These are phyloP conservation scores for Ajuga chamaepitys DNA, from an alignment of 257 asterid species.

Conservation along the genomic window DNA sequence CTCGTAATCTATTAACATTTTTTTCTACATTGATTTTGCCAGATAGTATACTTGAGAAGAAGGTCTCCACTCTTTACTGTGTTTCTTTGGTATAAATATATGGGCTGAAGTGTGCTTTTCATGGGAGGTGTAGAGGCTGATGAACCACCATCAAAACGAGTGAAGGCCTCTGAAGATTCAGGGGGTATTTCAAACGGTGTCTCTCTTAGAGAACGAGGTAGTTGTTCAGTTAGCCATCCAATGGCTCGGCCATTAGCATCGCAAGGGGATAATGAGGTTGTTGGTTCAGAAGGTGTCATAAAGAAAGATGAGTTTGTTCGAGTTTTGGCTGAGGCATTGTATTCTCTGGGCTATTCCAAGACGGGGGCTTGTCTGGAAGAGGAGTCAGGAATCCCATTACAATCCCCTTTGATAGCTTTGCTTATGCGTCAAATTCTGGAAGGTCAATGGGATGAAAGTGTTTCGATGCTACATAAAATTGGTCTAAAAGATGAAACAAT, in stretches of 20 bases:
- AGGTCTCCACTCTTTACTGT: conserved; percentile 15
- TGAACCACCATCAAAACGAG: conserved; percentile 81
- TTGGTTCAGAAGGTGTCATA: conserved; percentile 64
- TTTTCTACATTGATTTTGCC: conserved; percentile 8
- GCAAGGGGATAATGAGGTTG: conserved; percentile 56
- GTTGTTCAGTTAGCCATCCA: conserved; percentile 40
- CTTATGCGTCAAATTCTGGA: conserved; percentile 67
- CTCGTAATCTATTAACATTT: background rate
- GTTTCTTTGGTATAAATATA: conserved; percentile 30
- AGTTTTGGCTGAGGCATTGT: conserved; percentile 67
- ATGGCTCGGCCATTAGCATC: conserved; percentile 61
- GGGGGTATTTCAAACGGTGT: conserved; percentile 45
- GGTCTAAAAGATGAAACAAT: conserved; percentile 46
- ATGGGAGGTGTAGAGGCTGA: conserved; percentile 88
- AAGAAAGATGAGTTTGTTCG: conserved; percentile 70
- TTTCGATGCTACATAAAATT: conserved; percentile 41
- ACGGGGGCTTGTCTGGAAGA: conserved; percentile 61
- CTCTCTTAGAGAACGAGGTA: conserved; percentile 39
- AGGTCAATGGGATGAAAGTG: conserved; percentile 85
- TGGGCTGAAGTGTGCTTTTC: conserved; percentile 81
- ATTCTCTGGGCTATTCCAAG: conserved; percentile 73
- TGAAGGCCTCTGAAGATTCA: conserved; percentile 48
- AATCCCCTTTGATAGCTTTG: conserved; percentile 44
- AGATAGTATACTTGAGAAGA: conserved; percentile 14
- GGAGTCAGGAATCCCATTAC: conserved; percentile 70